Percentiles rank a stretch among this genome's conserved stretches.
Evolutionary conservation across 345 rosid genomes (phyloP).

Genomic region (Eucalyptus victrix): DNA sequence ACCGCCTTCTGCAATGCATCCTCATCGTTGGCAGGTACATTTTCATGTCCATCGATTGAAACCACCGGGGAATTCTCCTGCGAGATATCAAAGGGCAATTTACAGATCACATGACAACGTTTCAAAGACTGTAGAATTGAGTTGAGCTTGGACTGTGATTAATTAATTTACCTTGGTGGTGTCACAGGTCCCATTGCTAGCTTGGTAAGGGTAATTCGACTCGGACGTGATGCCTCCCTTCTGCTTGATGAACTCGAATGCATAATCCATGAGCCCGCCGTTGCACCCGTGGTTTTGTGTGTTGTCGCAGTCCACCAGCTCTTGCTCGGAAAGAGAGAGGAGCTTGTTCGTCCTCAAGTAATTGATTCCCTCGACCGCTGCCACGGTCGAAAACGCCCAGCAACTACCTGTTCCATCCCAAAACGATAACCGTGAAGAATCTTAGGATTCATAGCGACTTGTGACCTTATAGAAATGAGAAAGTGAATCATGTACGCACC

Average conservation of each 20-base stretch:
- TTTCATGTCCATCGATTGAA: constrained; percentile 29
- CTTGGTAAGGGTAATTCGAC: constrained; percentile 22
- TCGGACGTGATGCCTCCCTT: constrained; percentile 26
- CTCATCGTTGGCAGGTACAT: constrained; percentile 25
- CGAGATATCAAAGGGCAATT: not conserved
- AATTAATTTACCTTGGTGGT: constrained; percentile 1
- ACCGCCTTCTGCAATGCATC: constrained; percentile 21
- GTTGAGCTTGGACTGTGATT: not conserved
- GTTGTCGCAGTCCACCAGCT: constrained; percentile 36
- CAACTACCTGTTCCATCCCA: constrained; percentile 23
- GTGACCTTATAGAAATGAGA: not conserved
- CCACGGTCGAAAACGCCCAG: constrained; percentile 41
- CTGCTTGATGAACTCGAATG: constrained; percentile 24
- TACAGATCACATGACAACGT: not conserved
- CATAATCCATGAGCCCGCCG: constrained; percentile 38
- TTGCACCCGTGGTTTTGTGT: constrained; percentile 27
- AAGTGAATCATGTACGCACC: constrained; percentile 17
- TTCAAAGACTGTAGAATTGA: not conserved
- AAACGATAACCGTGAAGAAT: not conserved
- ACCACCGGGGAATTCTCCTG: constrained; percentile 19
- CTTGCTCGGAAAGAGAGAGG: constrained; percentile 28
- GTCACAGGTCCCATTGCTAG: constrained; percentile 15
- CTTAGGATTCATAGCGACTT: not conserved
- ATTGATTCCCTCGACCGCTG: constrained; percentile 32
- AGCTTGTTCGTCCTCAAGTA: constrained; percentile 19